Percentiles rank a stretch among this genome's conserved stretches.
Evolutionary conservation across 139 green algal species (phyloP).

Genomic region (Nannochloris sp.): DNA sequence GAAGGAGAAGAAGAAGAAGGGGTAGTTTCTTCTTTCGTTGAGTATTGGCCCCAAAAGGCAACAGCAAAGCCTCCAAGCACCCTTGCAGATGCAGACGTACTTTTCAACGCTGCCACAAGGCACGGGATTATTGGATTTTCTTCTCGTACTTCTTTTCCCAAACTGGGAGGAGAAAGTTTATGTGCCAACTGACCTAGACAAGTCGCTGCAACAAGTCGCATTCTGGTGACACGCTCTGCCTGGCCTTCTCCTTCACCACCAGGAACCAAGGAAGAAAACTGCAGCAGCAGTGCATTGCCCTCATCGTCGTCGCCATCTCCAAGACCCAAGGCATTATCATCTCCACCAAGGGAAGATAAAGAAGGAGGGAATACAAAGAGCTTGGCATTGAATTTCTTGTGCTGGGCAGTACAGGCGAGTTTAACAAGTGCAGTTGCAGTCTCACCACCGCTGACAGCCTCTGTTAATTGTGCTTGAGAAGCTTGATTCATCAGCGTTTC

Average conservation of each 20-base stretch:
- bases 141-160: neutral
- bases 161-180: neutral
- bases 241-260: conserved; percentile 28
- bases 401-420: neutral
- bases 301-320: too few relatives aligned
- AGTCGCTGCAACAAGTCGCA: conserved; percentile 43
- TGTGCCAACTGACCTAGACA: conserved; percentile 36
- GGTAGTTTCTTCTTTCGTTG: neutral
- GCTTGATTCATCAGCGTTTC: conserved; percentile 38
- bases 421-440: neutral
- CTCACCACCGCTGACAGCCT: neutral
- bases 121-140: neutral
- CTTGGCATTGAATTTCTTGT: neutral
- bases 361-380: too few relatives aligned
- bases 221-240: conserved; percentile 24
- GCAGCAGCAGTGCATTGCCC: too few relatives aligned
- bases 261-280: too few relatives aligned
- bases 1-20: too few relatives aligned
- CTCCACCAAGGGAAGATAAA: too few relatives aligned
- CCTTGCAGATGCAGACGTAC: conserved; percentile 13
- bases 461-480: neutral
- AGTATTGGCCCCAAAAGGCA: conserved; percentile 27
- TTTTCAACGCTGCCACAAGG: conserved; percentile 2
- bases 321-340: too few relatives aligned
- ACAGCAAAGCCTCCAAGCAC: conserved; percentile 24